Evolutionary conservation across 768 basidiomycete genomes (phyloP).

Genomic region (Suillus brevipes): DNA sequence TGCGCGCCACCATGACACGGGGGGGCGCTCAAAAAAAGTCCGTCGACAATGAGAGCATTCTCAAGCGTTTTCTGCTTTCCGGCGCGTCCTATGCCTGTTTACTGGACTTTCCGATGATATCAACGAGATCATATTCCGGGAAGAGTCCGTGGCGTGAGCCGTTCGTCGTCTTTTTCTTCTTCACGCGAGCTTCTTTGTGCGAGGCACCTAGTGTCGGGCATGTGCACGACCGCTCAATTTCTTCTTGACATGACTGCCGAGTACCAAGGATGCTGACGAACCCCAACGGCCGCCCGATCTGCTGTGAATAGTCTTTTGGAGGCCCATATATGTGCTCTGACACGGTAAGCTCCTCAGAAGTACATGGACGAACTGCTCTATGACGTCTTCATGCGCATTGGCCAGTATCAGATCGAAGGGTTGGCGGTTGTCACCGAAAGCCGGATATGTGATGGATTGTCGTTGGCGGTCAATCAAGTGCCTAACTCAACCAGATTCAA

Average conservation of each 20-base stretch:
- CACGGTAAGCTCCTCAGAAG: constrained; percentile 61
- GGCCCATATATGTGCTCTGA: constrained; percentile 69
- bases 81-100: constrained; percentile 32
- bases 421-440: constrained; percentile 80
- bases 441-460: constrained; percentile 74
- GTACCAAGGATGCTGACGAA: constrained; percentile 57
- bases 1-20: constrained; percentile 87
- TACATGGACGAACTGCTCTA: constrained; percentile 72
- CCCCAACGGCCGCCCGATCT: constrained; percentile 54
- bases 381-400: constrained; percentile 70
- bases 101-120: constrained; percentile 47
- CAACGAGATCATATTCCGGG: constrained; percentile 65
- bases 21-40: constrained; percentile 57
- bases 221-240: constrained; percentile 49
- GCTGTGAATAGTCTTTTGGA: constrained; percentile 61
- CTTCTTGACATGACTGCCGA: constrained; percentile 50
- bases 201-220: constrained; percentile 43
- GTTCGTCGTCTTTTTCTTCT: constrained; percentile 30
- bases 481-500: constrained; percentile 64
- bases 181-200: constrained; percentile 34
- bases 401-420: constrained; percentile 59
- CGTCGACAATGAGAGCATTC: constrained; percentile 40
- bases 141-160: constrained; percentile 54
- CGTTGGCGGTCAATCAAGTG: constrained; percentile 52
- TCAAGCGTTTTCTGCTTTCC: constrained; percentile 44